Base-by-base conservation (phyloP, 2,329 filamentous ascomycete species). In the Leptographium galeiforme region DNA sequence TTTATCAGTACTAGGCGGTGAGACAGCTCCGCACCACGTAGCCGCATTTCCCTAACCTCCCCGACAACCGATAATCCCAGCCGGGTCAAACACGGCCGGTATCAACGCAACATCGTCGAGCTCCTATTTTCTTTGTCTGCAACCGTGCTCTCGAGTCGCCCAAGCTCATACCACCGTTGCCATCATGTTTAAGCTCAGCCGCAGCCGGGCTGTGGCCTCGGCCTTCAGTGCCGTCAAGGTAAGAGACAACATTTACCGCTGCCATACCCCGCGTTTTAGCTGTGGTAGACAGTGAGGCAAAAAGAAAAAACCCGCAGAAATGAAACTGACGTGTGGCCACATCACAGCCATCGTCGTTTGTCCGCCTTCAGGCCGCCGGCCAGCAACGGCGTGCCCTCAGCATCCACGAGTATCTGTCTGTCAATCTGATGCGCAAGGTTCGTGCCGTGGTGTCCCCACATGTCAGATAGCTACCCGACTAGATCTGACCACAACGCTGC, bases 321-420 rank as follows among this genome's bases (percentile, higher is more conserved):
- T 49, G 47, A 18, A n/a, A 25, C 36, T 40, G 47, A 25, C 33
- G 16, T 12, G 7, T 18, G 11, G 2, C 12, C 18, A 5, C 11
- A 39, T 14, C 25, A 18, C 18, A 49, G 50, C 50, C 50, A 4
- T 44, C 49, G 2, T 46, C 50, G 14, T 13, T 72, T 58, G 66
- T 75, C 65, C 78, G 77, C 72, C 70, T 79, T 61, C 75, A 87
- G 73, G 78, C 82, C 64, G 70, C 79, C 64, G 78, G 73, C 62
- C 79, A 93, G 72, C 90, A 96, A 74, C 81, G 79, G 72, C 82
- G 93, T 76, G 84, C 86, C 67, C 81, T 98, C 68, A 93, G 89
- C 68, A 95, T 98, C 67, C 93, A 98, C 78, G 93, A 98, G 77
- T 97, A 96, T 76, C 85, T 91, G 66, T 96, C 93, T 64, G 89